These are phyloP conservation scores for Pistacia vera DNA, from an alignment of 345 rosid species.

Conservation along the genomic window DNA sequence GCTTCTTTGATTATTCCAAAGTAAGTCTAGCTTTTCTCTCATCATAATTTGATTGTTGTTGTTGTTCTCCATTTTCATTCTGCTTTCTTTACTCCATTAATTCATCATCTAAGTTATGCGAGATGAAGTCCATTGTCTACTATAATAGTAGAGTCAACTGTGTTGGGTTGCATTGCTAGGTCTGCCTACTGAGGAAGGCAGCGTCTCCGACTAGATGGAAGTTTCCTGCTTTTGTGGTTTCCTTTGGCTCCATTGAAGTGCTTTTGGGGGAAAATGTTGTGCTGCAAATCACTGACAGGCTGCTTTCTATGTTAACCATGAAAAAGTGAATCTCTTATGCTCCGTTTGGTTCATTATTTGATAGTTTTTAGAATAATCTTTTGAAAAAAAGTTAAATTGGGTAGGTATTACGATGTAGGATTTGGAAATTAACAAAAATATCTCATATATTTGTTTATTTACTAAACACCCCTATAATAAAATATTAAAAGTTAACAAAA, in stretches of 20 bases:
- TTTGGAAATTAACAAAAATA: no score
- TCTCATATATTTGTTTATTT: no score
- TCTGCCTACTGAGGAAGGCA: constrained; percentile 84
- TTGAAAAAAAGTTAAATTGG: no score
- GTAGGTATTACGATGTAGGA: no score
- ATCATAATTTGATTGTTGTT: neutral
- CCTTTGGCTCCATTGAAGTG: neutral
- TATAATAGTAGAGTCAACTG: neutral
- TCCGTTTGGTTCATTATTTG: no score
- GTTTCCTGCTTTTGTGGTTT: neutral
- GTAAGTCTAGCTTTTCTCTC: constrained; percentile 30
- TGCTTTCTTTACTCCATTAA: no score
- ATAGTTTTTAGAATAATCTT: no score
- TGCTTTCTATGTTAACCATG: neutral
- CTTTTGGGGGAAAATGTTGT: neutral
- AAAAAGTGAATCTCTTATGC: neutral
- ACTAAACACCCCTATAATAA: no score
- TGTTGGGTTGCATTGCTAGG: constrained; percentile 90
- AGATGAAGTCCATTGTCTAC: no score
- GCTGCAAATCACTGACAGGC: neutral
- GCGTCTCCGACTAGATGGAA: constrained; percentile 40
- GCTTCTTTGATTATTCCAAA: constrained; percentile 31
- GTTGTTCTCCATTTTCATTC: constrained; percentile 18
- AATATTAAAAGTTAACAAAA: no score
- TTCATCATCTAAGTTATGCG: no score